Evolutionary conservation across 1,284 basidiomycete genomes (phyloP), one percentile per base, ranked within the genome.

Genomic region (Rhodofomes roseus): DNA sequence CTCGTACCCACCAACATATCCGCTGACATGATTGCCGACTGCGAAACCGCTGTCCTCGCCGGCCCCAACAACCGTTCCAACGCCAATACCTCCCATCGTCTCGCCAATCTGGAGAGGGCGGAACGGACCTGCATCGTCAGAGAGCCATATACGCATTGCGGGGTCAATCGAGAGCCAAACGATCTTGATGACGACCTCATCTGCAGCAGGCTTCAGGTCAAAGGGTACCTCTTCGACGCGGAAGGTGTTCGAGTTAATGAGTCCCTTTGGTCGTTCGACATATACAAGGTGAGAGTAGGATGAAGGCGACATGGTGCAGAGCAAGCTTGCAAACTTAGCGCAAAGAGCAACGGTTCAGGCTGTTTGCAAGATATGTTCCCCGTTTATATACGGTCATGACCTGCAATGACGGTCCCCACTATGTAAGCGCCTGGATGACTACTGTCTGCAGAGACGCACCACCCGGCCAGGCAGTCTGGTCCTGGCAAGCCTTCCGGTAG

Each of bases 121-220:
- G 31, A 34, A 34, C 31, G 86, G 50, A 89, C 80, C 18, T 68
- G 71, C 69, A 4, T 9, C 11, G 93, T 34, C 90, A 55, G 81
- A 83, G 53, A 96, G 70, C 81, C 89, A 95, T 12, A 85, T 87
- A 39, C 93, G 83, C 92, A 94, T 93, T 0, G 90, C 90, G 31
- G 93, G 91, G 68, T 95, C 93, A 59, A 95, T 76, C 43, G 89
- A 90, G 22, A 93, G 71, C 76, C 87, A 93, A 51, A 86, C 85
- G 57, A 90, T 82, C 68, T 85, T 82, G 39, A 95, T 83, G 44
- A 95, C 76, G 1, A 86, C 84, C 69, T 94, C 79, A 20, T 80
- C 78, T 20, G 78, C 71, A 0, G 78, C 79, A 6, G 84, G 79
- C 65, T 83, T 79, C 57, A 92, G 78, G 57, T 78, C 74, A 63